Percentiles rank a stretch among this genome's conserved stretches.
These are phyloP conservation scores for Somion occarium DNA, from an alignment of 1,284 basidiomycete species.

Conservation along the genomic window DNA sequence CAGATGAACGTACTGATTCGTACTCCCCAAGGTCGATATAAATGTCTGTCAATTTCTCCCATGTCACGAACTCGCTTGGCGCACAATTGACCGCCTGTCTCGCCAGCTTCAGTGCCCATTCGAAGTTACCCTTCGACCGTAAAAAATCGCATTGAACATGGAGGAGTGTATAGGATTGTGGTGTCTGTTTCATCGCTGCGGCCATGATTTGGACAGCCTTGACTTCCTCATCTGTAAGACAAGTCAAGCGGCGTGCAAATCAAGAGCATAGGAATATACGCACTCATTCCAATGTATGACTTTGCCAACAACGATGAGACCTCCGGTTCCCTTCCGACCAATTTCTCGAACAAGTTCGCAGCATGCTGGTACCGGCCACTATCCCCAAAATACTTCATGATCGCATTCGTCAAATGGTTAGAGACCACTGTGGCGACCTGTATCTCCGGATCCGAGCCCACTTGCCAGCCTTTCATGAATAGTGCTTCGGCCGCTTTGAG, in stretches of 20 bases:
- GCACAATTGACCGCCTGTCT: constrained; percentile 96
- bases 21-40: constrained; percentile 90
- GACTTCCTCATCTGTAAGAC: constrained; percentile 84
- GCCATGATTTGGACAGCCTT: constrained; percentile 96
- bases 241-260: background rate
- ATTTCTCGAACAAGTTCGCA: constrained; percentile 93
- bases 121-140: constrained; percentile 75
- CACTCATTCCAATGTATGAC: constrained; percentile 97
- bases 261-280: constrained; percentile 28
- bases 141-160: constrained; percentile 96
- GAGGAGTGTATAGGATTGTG: constrained; percentile 90
- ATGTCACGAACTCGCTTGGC: constrained; percentile 96
- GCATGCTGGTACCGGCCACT: constrained; percentile 84
- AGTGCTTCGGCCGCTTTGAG: constrained; percentile 87
- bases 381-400: constrained; percentile 97
- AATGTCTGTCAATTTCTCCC: constrained; percentile 95
- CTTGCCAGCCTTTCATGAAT: constrained; percentile 96
- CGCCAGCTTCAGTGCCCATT: constrained; percentile 92
- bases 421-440: constrained; percentile 98
- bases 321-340: constrained; percentile 84
- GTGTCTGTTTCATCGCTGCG: constrained; percentile 77
- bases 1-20: constrained; percentile 52
- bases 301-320: constrained; percentile 85
- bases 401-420: constrained; percentile 92
- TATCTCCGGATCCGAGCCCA: constrained; percentile 97